Evolutionary conservation across 352 stramenopile genomes (phyloP).

Genomic region (Nannochloropsis limnetica): DNA sequence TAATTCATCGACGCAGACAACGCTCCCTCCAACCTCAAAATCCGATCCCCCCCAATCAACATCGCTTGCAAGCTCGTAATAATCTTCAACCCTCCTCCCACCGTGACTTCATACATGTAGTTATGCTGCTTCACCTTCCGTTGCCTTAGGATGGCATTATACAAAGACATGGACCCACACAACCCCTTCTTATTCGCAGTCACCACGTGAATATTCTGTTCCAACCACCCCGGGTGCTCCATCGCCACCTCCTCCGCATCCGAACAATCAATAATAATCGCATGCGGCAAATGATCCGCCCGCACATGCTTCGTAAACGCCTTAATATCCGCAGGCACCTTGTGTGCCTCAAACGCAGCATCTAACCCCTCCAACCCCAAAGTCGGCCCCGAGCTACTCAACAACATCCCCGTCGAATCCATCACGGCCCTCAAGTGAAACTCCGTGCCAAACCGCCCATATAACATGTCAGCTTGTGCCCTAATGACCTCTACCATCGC

Average conservation of each 20-base stretch:
- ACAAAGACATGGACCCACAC: conserved; percentile 62
- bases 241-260: conserved; percentile 69
- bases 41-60: conserved; percentile 76
- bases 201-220: conserved; percentile 76
- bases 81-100: conserved; percentile 78
- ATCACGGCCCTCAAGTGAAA: background rate
- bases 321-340: conserved; percentile 55
- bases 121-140: conserved; percentile 52
- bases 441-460: background rate
- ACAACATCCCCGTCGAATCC: conserved; percentile 43
- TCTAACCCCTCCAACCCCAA: conserved; percentile 43
- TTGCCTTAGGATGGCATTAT: conserved; percentile 60
- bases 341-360: conserved; percentile 37
- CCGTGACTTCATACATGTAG: conserved; percentile 72
- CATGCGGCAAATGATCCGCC: conserved; percentile 74
- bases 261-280: conserved; percentile 84
- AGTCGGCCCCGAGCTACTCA: conserved; percentile 41
- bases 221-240: conserved; percentile 77
- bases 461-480: conserved; percentile 45
- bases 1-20: conserved; percentile 73
- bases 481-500: conserved; percentile 72
- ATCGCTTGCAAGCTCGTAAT: conserved; percentile 80
- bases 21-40: conserved; percentile 75
- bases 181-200: conserved; percentile 80
- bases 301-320: conserved; percentile 68